phyloP scores from a whole-genome alignment of 2,329 filamentous ascomycete genomes.

The Aspergillus pseudoglaucus region DNA sequence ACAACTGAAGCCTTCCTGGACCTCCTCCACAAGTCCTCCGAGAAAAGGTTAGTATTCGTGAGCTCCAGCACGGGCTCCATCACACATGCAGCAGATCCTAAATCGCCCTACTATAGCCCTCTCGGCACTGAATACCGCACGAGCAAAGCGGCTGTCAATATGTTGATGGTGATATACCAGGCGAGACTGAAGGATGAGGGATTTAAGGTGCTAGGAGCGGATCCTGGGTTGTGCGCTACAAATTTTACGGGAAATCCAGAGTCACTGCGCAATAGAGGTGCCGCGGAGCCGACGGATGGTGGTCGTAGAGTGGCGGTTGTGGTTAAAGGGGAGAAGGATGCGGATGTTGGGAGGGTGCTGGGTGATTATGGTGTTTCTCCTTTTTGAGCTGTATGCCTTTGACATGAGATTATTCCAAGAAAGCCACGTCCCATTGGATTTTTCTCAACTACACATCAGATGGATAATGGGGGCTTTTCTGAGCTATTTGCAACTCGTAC shows the following conservation, averaged over 20 bases:
- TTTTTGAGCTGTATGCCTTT: background rate
- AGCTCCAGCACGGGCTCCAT: background rate
- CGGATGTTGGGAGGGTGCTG: slow-evolving; percentile 30
- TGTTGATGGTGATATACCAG: slow-evolving; percentile 19
- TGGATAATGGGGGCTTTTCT: no score
- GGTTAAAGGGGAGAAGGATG: slow-evolving; percentile 30
- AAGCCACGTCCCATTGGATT: no score
- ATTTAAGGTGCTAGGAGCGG: slow-evolving; percentile 44
- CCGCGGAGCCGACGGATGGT: slow-evolving; percentile 11
- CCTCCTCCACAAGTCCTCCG: background rate
- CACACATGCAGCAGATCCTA: background rate
- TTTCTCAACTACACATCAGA: no score
- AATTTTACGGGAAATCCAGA: slow-evolving; percentile 9
- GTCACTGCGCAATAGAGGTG: slow-evolving; percentile 8
- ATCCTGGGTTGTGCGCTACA: slow-evolving; percentile 44
- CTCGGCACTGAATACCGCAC: background rate
- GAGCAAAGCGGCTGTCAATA: background rate
- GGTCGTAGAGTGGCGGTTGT: slow-evolving; percentile 6
- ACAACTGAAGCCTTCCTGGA: slow-evolving; percentile 1
- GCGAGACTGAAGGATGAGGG: slow-evolving; percentile 34
- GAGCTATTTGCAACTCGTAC: background rate
- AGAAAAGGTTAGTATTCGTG: background rate
- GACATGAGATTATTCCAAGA: no score
- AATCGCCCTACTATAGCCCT: background rate
- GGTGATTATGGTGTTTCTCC: slow-evolving; percentile 8